Percentiles rank a stretch among this genome's conserved stretches.
These are phyloP conservation scores for Copromyces sp. DNA, from an alignment of 495 filamentous ascomycete genomes.

Conservation along the genomic window DNA sequence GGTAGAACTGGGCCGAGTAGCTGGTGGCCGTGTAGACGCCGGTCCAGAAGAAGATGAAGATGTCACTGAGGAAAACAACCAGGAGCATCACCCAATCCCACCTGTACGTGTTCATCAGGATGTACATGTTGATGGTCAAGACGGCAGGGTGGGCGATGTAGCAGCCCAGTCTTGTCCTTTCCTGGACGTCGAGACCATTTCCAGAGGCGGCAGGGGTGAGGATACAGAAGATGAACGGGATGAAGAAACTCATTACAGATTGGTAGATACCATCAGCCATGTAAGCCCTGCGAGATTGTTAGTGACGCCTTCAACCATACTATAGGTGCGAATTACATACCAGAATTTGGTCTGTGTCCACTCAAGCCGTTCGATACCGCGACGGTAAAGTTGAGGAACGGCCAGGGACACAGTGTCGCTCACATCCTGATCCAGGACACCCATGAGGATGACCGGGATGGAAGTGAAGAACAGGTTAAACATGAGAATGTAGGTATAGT, in stretches of 20 bases:
- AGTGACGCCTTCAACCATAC: background rate
- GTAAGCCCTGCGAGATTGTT: slow-evolving; percentile 57
- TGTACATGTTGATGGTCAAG: slow-evolving; percentile 82
- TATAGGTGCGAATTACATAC: slow-evolving; percentile 37
- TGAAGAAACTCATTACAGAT: slow-evolving; percentile 84
- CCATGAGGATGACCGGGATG: slow-evolving; percentile 89
- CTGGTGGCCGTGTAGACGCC: slow-evolving; percentile 73
- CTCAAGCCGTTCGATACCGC: slow-evolving; percentile 92
- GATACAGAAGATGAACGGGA: slow-evolving; percentile 71
- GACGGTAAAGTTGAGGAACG: slow-evolving; percentile 89
- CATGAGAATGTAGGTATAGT: slow-evolving; percentile 93
- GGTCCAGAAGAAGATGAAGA: slow-evolving; percentile 95
- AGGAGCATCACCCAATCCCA: slow-evolving; percentile 95
- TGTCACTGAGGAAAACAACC: slow-evolving; percentile 66
- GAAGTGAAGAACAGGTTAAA: slow-evolving; percentile 98
- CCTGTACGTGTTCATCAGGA: slow-evolving; percentile 88
- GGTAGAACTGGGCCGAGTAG: slow-evolving; percentile 61
- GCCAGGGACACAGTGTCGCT: slow-evolving; percentile 86
- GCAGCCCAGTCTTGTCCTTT: slow-evolving; percentile 71
- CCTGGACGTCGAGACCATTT: slow-evolving; percentile 62
- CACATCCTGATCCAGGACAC: slow-evolving; percentile 96
- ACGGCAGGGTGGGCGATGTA: slow-evolving; percentile 72
- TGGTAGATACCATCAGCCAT: slow-evolving; percentile 95
- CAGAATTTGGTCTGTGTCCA: slow-evolving; percentile 98
- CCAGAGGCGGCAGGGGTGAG: slow-evolving; percentile 54